Base-by-base conservation (phyloP, 148 eudicot genomes). In the Nyssa sinensis region DNA sequence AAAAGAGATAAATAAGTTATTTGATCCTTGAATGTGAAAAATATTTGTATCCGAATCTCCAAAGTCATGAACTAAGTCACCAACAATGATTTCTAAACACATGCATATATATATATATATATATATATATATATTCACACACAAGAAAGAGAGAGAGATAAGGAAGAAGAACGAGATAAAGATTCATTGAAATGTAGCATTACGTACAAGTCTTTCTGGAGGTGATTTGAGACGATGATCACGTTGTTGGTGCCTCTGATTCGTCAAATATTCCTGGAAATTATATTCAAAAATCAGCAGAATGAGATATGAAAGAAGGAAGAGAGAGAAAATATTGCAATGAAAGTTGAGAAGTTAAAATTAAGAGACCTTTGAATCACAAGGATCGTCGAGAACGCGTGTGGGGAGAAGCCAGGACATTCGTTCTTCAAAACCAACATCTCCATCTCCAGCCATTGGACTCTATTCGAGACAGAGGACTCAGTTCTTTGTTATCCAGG, bases 351-450 rank as follows among this genome's bases (percentile, higher is more conserved):
- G 66, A 13, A 61, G 19, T 32, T n/a, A 32, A 32, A 11, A 19
- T n/a, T n/a, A 70, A 19, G 62, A 23, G 34, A 34, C 77, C 72
- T 49, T 47, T 1, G 37, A 1, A 34, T 63, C 82, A 51, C 58
- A 70, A 12, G 68, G 79, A 16, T 79, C 83, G 35, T 70, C 76
- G 17, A 78, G 77, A 74, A 79, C 74, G 33, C 77, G 67, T 17
- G 84, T 34, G 0, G 84, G 79, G 0, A 83, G 79, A 44, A 79
- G 74, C 85, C 86, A 79, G 13, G 75, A 55, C 51, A 67, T 47
- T 25, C 80, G 77, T 44, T 79, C 80, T 49, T 81, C 86, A 49
- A 80, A 71, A 44, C 78, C 88, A 39, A 59, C 71, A 60, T 34
- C 80, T 27, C 74, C 62, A 44, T 53, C 61, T 21, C 65, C 85